These are phyloP conservation scores for Salix udensis DNA, from an alignment of 345 rosid genomes.

Conservation along the genomic window DNA sequence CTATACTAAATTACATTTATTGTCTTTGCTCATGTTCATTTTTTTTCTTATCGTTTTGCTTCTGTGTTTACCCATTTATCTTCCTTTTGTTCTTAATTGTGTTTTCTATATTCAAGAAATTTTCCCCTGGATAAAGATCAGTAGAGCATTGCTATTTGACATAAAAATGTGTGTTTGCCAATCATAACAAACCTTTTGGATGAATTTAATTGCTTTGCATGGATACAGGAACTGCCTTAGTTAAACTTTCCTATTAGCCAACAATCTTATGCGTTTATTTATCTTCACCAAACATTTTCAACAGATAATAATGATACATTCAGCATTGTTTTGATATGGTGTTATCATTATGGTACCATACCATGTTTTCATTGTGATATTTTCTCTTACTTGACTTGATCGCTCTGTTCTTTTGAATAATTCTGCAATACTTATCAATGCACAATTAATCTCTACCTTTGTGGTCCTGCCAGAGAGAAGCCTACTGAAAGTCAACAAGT, in stretches of 20 bases:
- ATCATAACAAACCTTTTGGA: background rate
- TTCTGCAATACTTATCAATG: background rate
- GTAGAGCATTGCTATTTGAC: background rate
- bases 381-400: background rate
- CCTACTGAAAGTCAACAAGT: background rate
- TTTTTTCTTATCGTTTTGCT: background rate
- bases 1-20: background rate
- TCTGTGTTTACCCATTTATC: background rate
- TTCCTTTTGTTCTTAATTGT: background rate
- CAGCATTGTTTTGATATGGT: background rate
- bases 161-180: background rate
- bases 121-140: background rate
- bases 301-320: background rate
- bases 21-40: background rate
- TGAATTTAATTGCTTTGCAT: background rate
- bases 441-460: background rate
- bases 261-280: background rate
- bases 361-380: background rate
- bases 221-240: background rate
- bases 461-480: background rate
- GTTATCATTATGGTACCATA: background rate
- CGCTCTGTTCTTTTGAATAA: background rate
- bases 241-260: background rate
- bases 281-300: background rate
- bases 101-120: too few relatives aligned